Conservation (phyloP, 108 stramenopile species). For the Nitzschia inconspicua region DNA sequence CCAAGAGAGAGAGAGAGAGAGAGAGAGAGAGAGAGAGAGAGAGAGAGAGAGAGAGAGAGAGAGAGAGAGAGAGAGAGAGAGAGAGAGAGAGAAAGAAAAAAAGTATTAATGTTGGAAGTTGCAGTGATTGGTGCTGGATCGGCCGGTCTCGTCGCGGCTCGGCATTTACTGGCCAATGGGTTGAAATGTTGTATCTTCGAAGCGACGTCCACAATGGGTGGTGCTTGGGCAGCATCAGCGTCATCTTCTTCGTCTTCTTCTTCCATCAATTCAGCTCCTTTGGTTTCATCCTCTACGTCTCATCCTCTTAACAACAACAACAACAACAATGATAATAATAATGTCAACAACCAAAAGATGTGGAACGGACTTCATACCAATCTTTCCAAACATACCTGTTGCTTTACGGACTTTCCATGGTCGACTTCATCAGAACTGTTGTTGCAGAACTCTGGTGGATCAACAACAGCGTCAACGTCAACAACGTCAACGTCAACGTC, state of each 20-base stretch:
- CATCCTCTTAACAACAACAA: background rate
- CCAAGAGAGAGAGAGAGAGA: too few relatives aligned
- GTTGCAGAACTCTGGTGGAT: too few relatives aligned
- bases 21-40: too few relatives aligned
- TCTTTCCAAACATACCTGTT: slow-evolving; percentile 65
- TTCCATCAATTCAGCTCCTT: background rate
- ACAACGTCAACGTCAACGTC: too few relatives aligned
- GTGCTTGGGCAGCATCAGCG: slow-evolving; percentile 38
- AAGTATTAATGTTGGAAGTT: slow-evolving; percentile 35
- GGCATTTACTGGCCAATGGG: slow-evolving; percentile 53
- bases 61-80: too few relatives aligned
- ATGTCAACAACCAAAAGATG: slow-evolving; percentile 46
- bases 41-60: too few relatives aligned
- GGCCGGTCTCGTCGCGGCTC: slow-evolving; percentile 58
- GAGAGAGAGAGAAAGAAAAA: too few relatives aligned
- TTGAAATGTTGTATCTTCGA: slow-evolving; percentile 48
- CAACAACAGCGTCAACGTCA: too few relatives aligned
- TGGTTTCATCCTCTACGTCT: background rate
- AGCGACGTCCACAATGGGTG: slow-evolving; percentile 40
- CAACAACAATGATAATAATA: background rate
- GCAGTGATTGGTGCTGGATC: slow-evolving; percentile 79
- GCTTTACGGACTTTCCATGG: slow-evolving; percentile 71
- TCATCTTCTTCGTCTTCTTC: background rate
- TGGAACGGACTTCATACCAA: slow-evolving; percentile 64
- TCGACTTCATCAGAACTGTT: slow-evolving; percentile 37